These are phyloP conservation scores for Xerocomus brunneocitrinus DNA, from an alignment of 768 basidiomycete genomes.

Conservation along the genomic window DNA sequence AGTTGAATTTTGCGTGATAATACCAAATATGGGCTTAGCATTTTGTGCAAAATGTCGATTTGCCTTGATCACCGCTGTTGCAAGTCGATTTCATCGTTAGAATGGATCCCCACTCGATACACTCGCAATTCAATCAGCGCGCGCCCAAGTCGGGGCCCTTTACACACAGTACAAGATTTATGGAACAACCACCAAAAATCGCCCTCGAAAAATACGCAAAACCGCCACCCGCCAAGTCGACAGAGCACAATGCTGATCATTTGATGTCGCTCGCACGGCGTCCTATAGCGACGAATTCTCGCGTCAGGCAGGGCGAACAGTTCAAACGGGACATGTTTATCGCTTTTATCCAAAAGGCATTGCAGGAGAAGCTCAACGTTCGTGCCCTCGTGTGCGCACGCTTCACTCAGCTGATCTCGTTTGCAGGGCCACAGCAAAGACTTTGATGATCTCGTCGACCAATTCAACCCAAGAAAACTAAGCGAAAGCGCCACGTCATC, in stretches of 20 bases:
- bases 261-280: slow-evolving; percentile 31
- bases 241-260: slow-evolving; percentile 6
- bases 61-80: background rate
- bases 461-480: slow-evolving; percentile 62
- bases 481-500: slow-evolving; percentile 30
- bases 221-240: slow-evolving; percentile 30
- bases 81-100: background rate
- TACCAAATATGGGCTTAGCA: slow-evolving; percentile 12
- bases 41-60: background rate
- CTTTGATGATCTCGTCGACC: slow-evolving; percentile 86
- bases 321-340: slow-evolving; percentile 81
- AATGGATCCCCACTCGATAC: slow-evolving; percentile 79
- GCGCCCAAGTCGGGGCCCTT: slow-evolving; percentile 63
- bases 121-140: slow-evolving; percentile 71
- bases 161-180: slow-evolving; percentile 41
- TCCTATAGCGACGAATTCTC: slow-evolving; percentile 75
- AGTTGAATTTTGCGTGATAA: slow-evolving; percentile 11
- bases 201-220: slow-evolving; percentile 43
- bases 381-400: slow-evolving; percentile 26
- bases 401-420: slow-evolving; percentile 10
- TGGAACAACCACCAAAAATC: slow-evolving; percentile 39
- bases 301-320: slow-evolving; percentile 72
- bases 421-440: slow-evolving; percentile 64
- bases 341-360: slow-evolving; percentile 74
- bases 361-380: slow-evolving; percentile 70